These are phyloP conservation scores for Raffaelea albimanens DNA, from an alignment of 2,329 filamentous ascomycete species.

Conservation along the genomic window DNA sequence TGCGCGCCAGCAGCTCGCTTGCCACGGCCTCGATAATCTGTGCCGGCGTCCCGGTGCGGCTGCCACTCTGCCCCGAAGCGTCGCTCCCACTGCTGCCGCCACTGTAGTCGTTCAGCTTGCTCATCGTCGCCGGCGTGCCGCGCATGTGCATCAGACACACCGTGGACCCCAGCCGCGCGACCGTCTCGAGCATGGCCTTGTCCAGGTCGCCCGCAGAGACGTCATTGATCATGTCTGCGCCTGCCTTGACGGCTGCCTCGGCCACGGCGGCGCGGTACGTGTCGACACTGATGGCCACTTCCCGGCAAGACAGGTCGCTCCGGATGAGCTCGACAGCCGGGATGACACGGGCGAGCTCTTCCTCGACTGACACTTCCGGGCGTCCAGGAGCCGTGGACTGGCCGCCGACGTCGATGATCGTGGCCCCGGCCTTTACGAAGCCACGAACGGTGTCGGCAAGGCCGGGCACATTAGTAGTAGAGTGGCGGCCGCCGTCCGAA, in stretches of 20 bases:
- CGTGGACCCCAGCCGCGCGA: slow-evolving; percentile 68
- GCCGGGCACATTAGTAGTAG: slow-evolving; percentile 26
- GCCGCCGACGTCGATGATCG: slow-evolving; percentile 85
- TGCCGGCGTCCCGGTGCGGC: not conserved
- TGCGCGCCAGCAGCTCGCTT: slow-evolving; percentile 57
- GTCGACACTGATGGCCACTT: slow-evolving; percentile 74
- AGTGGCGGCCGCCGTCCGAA: slow-evolving; percentile 72
- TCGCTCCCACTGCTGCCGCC: slow-evolving; percentile 13
- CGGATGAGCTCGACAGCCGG: slow-evolving; percentile 71
- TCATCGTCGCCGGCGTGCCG: slow-evolving; percentile 78
- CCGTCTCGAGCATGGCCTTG: slow-evolving; percentile 68
- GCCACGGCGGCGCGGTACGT: slow-evolving; percentile 86
- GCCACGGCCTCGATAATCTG: slow-evolving; percentile 59
- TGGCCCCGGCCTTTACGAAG: slow-evolving; percentile 62
- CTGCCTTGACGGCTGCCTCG: slow-evolving; percentile 61
- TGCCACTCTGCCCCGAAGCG: not conserved
- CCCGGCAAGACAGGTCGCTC: slow-evolving; percentile 18
- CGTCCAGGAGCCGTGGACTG: slow-evolving; percentile 82
- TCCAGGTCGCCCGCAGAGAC: slow-evolving; percentile 78
- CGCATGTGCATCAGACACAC: slow-evolving; percentile 91
- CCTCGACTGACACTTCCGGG: slow-evolving; percentile 55
- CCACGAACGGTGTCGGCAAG: slow-evolving; percentile 49
- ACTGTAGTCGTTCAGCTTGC: slow-evolving; percentile 52
- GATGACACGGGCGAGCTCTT: slow-evolving; percentile 70
- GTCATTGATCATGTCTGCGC: slow-evolving; percentile 92